Conservation (phyloP, 805 yeast genomes). For the Metschnikowia lochheadii region DNA sequence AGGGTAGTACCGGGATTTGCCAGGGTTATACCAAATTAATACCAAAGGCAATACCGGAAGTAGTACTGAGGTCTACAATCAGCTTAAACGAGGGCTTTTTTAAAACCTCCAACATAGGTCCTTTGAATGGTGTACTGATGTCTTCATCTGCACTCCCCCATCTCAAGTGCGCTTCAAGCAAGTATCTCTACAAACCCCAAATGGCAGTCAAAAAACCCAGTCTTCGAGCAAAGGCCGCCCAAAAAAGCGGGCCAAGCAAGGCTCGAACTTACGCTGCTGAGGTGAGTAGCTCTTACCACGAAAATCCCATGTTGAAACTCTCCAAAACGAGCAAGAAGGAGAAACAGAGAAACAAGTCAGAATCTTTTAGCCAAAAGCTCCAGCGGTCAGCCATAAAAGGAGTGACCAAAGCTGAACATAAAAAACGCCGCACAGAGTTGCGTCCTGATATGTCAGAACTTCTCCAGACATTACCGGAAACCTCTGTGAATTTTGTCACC, state of each 20-base stretch:
- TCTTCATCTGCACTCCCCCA: neutral
- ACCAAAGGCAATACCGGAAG: too few species aligned
- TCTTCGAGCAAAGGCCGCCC: constrained; percentile 29
- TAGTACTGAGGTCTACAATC: too few species aligned
- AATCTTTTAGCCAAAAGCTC: constrained; percentile 31
- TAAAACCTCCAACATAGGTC: neutral
- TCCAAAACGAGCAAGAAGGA: constrained; percentile 52
- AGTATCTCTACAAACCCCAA: neutral
- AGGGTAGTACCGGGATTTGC: too few species aligned
- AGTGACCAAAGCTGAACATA: constrained; percentile 60
- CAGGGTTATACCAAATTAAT: too few species aligned
- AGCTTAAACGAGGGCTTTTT: too few species aligned
- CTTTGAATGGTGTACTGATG: constrained; percentile 1
- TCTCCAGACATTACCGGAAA: constrained; percentile 46
- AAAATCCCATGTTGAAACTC: constrained; percentile 50
- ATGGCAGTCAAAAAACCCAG: constrained; percentile 33
- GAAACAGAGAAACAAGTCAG: constrained; percentile 40
- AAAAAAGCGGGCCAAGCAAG: neutral
- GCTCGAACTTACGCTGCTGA: constrained; percentile 15
- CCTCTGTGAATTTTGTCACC: constrained; percentile 16
- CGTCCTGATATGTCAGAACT: constrained; percentile 67
- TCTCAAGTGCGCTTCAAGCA: neutral
- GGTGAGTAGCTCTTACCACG: constrained; percentile 21
- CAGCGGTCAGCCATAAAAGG: constrained; percentile 33
- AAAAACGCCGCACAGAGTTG: constrained; percentile 57